Evolutionary conservation across 1,284 basidiomycete species (phyloP).

Genomic region (Phellopilus nigrolimitatus): DNA sequence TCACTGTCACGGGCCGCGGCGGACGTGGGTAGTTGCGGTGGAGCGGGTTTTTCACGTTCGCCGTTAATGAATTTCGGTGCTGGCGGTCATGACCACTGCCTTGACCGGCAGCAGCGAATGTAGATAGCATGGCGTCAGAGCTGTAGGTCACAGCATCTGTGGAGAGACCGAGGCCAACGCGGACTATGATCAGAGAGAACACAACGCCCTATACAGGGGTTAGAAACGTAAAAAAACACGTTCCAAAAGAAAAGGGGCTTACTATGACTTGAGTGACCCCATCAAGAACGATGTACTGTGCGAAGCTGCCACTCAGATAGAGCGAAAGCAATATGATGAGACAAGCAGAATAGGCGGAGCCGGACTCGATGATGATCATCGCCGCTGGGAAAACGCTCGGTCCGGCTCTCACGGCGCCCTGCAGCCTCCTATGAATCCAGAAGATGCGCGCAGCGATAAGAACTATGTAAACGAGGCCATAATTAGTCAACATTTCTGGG

Average conservation of each 20-base stretch:
- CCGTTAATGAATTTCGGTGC: neutral
- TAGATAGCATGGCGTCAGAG: neutral
- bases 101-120: slow-evolving; percentile 8
- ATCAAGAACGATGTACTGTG: slow-evolving; percentile 6
- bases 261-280: neutral
- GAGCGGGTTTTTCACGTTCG: neutral
- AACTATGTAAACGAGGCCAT: neutral
- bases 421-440: no score
- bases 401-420: no score
- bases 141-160: slow-evolving; percentile 7
- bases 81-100: no score
- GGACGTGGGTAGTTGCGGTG: neutral
- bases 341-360: slow-evolving; percentile 20
- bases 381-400: slow-evolving; percentile 17
- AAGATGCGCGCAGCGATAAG: slow-evolving; percentile 12
- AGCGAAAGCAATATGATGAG: slow-evolving; percentile 18
- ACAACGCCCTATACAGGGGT: no score
- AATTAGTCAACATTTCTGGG: no score
- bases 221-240: no score
- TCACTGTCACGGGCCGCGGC: neutral
- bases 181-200: slow-evolving; percentile 34
- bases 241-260: no score
- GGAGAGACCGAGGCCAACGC: slow-evolving; percentile 31
- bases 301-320: slow-evolving; percentile 18
- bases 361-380: slow-evolving; percentile 21